Conservation (phyloP, 139 green algal species). For the Chlamydomonas sp. region DNA sequence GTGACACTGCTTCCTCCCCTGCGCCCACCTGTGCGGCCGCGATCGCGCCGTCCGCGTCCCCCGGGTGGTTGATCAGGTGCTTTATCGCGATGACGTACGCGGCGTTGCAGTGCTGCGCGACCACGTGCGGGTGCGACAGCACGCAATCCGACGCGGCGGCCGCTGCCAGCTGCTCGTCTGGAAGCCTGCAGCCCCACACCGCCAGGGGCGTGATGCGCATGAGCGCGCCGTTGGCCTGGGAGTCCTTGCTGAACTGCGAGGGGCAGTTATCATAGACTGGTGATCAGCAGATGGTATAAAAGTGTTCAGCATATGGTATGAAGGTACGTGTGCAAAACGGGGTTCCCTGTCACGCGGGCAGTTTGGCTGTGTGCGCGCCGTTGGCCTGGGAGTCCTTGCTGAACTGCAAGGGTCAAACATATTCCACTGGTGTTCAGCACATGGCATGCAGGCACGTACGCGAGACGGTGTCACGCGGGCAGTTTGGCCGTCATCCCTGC, state of each 20-base stretch:
- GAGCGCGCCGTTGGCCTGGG: slow-evolving; percentile 38
- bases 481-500: no score
- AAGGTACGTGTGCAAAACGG: no score
- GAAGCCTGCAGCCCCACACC: slow-evolving; percentile 52
- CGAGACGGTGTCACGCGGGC: no score
- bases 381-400: slow-evolving; percentile 3
- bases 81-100: slow-evolving; percentile 60
- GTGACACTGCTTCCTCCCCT: no score
- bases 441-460: no score
- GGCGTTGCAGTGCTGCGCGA: slow-evolving; percentile 52
- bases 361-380: background rate
- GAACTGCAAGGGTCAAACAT: background rate
- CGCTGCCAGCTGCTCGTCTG: slow-evolving; percentile 12
- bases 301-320: no score
- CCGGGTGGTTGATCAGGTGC: slow-evolving; percentile 50
- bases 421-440: no score
- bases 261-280: no score
- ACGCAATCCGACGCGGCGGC: slow-evolving; percentile 27
- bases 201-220: slow-evolving; percentile 57
- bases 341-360: no score
- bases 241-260: background rate
- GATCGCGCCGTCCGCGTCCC: slow-evolving; percentile 45
- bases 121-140: slow-evolving; percentile 54
- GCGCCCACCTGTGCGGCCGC: slow-evolving; percentile 43
- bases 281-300: no score